These are phyloP conservation scores for Anethum foeniculum DNA, from an alignment of 140 eudicot species.

Conservation along the genomic window DNA sequence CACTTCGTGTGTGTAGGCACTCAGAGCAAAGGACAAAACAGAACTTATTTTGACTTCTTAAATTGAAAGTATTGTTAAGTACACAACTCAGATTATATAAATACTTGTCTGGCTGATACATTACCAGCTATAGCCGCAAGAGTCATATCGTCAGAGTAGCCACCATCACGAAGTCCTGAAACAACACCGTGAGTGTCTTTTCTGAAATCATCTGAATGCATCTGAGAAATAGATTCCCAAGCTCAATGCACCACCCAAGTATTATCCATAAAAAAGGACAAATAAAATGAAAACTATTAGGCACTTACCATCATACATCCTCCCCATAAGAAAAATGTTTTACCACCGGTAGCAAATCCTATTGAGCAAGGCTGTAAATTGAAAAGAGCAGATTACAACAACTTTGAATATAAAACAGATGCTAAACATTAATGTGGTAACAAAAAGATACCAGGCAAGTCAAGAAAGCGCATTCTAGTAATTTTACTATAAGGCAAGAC, in stretches of 20 bases:
- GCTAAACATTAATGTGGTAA: neutral
- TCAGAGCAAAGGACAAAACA: neutral
- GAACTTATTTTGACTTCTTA: neutral
- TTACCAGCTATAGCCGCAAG: slow-evolving; percentile 99
- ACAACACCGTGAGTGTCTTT: slow-evolving; percentile 75
- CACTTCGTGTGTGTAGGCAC: neutral
- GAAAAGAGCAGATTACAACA: neutral
- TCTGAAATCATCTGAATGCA: slow-evolving; percentile 99
- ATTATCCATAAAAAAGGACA: neutral
- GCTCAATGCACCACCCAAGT: neutral
- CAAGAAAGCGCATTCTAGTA: neutral
- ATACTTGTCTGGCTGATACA: neutral
- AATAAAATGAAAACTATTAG: slow-evolving; percentile 10
- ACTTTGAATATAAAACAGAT: neutral
- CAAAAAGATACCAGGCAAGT: neutral
- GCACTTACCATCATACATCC: slow-evolving; percentile 97
- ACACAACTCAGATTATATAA: neutral
- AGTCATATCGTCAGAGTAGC: slow-evolving; percentile 99
- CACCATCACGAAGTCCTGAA: slow-evolving; percentile 86
- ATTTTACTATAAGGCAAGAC: neutral
- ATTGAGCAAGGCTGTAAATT: slow-evolving; percentile 89
- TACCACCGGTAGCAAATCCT: slow-evolving; percentile 99
- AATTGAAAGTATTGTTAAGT: neutral
- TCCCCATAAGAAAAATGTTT: slow-evolving; percentile 95
- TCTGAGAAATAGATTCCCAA: slow-evolving; percentile 37